These are phyloP conservation scores for Penicillium sp. DNA, from an alignment of 2,329 filamentous ascomycete genomes.

Conservation along the genomic window DNA sequence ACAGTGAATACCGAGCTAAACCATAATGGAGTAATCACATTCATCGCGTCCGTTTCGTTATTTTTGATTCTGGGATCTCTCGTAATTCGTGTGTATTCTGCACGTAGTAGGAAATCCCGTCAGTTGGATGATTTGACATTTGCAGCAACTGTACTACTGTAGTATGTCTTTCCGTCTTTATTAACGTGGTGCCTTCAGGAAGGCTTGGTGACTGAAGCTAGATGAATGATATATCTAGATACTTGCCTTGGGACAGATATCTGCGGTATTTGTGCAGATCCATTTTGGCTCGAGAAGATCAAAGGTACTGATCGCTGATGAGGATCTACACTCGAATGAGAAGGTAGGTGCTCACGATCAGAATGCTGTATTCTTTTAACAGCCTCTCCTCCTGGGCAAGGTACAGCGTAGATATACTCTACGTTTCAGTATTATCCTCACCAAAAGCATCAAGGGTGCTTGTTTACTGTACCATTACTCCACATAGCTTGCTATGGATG, in stretches of 20 bases:
- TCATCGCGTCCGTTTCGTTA: slow-evolving; percentile 40
- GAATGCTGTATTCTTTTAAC: not conserved
- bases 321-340: slow-evolving; percentile 25
- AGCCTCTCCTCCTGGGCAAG: slow-evolving; percentile 25
- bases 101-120: slow-evolving; percentile 29
- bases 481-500: slow-evolving; percentile 12
- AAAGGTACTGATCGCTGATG: slow-evolving; percentile 19
- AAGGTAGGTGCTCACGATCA: slow-evolving; percentile 30
- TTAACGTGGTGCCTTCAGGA: not conserved
- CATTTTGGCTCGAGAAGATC: slow-evolving; percentile 43
- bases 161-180: slow-evolving; percentile 18
- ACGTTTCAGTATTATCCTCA: slow-evolving; percentile 39
- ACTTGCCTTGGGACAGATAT: slow-evolving; percentile 38
- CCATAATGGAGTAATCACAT: slow-evolving; percentile 43
- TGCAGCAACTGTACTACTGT: slow-evolving; percentile 32
- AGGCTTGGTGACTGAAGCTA: not conserved
- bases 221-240: slow-evolving; percentile 19
- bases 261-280: slow-evolving; percentile 39
- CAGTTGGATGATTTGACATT: slow-evolving; percentile 39
- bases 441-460: slow-evolving; percentile 45
- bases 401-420: slow-evolving; percentile 44
- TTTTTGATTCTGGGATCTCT: slow-evolving; percentile 41
- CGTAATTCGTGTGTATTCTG: slow-evolving; percentile 41
- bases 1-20: slow-evolving; percentile 37
- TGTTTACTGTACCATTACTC: slow-evolving; percentile 28